Evolutionary conservation across 2,329 filamentous ascomycete species (phyloP).

Genomic region (Magnaporthiopsis poae): DNA sequence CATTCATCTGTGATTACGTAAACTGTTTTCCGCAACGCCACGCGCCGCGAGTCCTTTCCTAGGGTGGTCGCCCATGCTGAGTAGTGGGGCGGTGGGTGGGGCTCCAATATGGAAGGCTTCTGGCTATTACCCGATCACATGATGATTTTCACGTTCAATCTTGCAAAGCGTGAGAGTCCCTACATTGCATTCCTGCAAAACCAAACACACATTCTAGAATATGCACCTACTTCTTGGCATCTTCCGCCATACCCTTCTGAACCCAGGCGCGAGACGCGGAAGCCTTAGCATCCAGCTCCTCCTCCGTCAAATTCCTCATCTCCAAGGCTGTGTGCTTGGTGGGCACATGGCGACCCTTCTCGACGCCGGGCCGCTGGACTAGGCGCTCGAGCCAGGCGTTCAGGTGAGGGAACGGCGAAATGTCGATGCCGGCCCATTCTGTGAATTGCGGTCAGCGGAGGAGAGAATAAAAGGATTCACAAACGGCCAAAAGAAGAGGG

Average conservation of each 20-base stretch:
- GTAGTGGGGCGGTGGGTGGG: no score
- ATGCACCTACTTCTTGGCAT: slow-evolving; percentile 34
- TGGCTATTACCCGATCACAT: no score
- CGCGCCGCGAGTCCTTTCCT: neutral
- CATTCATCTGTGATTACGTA: neutral
- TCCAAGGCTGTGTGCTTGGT: slow-evolving; percentile 48
- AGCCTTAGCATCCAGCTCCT: slow-evolving; percentile 42
- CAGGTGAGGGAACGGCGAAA: slow-evolving; percentile 65
- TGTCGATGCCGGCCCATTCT: slow-evolving; percentile 56
- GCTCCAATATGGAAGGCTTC: no score
- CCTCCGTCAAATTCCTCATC: slow-evolving; percentile 24
- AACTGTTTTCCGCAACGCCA: neutral
- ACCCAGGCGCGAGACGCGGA: slow-evolving; percentile 47
- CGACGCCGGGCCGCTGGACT: slow-evolving; percentile 57
- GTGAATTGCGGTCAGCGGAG: slow-evolving; percentile 19
- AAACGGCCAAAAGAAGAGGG: neutral
- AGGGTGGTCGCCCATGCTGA: neutral
- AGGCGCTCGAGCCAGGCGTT: slow-evolving; percentile 69
- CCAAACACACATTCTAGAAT: neutral
- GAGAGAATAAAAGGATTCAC: neutral
- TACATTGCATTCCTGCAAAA: neutral
- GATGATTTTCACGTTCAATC: neutral
- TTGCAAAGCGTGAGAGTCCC: neutral
- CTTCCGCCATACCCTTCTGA: slow-evolving; percentile 52
- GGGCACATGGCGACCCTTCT: slow-evolving; percentile 64